Evolutionary conservation across 495 filamentous ascomycete genomes (phyloP).

Genomic region (Daldinia concentrica): DNA sequence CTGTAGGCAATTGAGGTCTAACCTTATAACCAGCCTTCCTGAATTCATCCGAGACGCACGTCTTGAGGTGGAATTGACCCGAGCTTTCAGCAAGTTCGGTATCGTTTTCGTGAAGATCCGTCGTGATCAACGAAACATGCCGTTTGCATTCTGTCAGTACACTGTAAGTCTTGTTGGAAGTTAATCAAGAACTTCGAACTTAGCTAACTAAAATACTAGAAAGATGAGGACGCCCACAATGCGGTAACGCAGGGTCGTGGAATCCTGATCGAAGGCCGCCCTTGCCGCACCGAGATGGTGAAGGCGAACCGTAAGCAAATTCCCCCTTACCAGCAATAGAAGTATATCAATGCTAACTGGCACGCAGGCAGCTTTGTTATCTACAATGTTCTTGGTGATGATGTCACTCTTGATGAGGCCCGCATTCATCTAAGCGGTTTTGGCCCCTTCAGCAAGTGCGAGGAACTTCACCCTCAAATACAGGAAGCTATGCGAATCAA

Average conservation of each 20-base stretch:
- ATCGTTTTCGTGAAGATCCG: conserved; percentile 70
- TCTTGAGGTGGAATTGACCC: conserved; percentile 63
- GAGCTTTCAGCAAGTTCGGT: conserved; percentile 62
- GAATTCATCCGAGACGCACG: conserved; percentile 57
- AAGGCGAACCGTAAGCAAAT: conserved; percentile 64
- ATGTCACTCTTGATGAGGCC: conserved; percentile 56
- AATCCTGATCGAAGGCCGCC: conserved; percentile 61
- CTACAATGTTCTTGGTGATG: conserved; percentile 52
- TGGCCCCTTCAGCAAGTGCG: conserved; percentile 51
- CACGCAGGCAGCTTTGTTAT: conserved; percentile 60
- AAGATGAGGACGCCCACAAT: conserved; percentile 55
- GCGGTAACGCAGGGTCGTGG: conserved; percentile 60
- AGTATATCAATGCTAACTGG: conserved; percentile 22
- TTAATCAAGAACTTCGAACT: background rate
- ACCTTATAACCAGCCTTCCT: conserved; percentile 46
- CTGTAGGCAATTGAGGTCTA: background rate
- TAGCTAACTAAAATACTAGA: conserved; percentile 39
- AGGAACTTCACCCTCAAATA: conserved; percentile 41
- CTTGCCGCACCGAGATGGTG: conserved; percentile 65
- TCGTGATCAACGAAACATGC: conserved; percentile 65
- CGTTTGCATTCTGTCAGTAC: conserved; percentile 71
- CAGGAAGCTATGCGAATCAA: conserved; percentile 47
- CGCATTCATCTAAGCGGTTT: conserved; percentile 50
- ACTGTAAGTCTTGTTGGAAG: conserved; percentile 55
- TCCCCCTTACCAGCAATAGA: background rate